Percentiles rank a stretch among this genome's conserved stretches.
These are phyloP conservation scores for Boletus austroedulis DNA, from an alignment of 1,284 basidiomycete species.

Conservation along the genomic window DNA sequence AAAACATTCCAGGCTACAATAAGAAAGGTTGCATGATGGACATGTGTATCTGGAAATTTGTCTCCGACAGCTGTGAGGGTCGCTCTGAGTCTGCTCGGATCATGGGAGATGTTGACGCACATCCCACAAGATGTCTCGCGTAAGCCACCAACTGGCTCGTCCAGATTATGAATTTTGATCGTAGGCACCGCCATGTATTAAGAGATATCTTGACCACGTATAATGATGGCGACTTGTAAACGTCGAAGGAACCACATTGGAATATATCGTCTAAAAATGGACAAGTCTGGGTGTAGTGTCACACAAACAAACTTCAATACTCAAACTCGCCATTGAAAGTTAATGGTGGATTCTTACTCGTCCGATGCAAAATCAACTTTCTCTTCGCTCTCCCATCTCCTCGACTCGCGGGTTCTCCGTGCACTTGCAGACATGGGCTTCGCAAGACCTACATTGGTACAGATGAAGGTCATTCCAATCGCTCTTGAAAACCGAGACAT, in stretches of 20 bases:
- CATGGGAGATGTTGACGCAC: constrained; percentile 25
- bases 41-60: constrained; percentile 79
- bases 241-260: no score
- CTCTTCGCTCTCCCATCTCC: constrained; percentile 64
- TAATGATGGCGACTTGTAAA: no score
- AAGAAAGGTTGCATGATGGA: constrained; percentile 73
- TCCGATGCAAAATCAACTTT: constrained; percentile 58
- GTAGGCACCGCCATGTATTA: constrained; percentile 8
- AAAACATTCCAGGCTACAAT: constrained; percentile 78
- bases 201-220: neutral
- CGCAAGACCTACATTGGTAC: constrained; percentile 79
- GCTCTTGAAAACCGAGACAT: constrained; percentile 91
- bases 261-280: constrained; percentile 5
- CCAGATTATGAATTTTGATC: constrained; percentile 21
- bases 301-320: no score
- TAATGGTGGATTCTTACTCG: constrained; percentile 17
- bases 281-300: no score
- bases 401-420: constrained; percentile 74
- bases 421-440: constrained; percentile 82
- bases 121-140: constrained; percentile 38
- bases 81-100: constrained; percentile 1
- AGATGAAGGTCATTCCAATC: constrained; percentile 79
- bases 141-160: constrained; percentile 4
- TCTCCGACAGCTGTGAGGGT: constrained; percentile 57
- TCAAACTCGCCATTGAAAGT: neutral